These are phyloP conservation scores for Pestalotiopsis sp. DNA, from an alignment of 2,329 filamentous ascomycete species.

Conservation along the genomic window DNA sequence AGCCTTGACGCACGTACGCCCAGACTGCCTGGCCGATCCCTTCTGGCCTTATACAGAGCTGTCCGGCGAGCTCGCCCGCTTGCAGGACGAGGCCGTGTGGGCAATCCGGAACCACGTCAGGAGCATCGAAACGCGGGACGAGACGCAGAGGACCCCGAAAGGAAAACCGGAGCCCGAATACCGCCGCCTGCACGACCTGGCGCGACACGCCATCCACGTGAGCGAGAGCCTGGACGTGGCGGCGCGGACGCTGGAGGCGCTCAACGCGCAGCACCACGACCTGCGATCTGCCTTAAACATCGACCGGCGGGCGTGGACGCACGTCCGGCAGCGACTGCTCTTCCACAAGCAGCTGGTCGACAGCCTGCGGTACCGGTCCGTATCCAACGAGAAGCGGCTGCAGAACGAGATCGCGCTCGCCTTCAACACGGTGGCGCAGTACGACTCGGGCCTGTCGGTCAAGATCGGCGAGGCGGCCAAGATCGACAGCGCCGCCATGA, in stretches of 20 bases:
- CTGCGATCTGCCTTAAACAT: neutral
- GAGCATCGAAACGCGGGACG: slow-evolving; percentile 22
- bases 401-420: slow-evolving; percentile 57
- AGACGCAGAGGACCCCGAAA: neutral
- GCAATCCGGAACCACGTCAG: slow-evolving; percentile 36
- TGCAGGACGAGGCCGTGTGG: slow-evolving; percentile 42
- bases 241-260: slow-evolving; percentile 30
- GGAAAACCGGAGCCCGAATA: slow-evolving; percentile 35
- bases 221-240: slow-evolving; percentile 42
- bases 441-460: slow-evolving; percentile 39
- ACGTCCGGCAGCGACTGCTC: slow-evolving; percentile 32
- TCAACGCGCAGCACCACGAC: slow-evolving; percentile 32
- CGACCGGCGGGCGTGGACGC: slow-evolving; percentile 4
- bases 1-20: neutral
- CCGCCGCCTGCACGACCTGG: slow-evolving; percentile 38
- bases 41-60: slow-evolving; percentile 39
- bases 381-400: slow-evolving; percentile 46
- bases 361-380: slow-evolving; percentile 36
- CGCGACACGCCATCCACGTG: slow-evolving; percentile 46
- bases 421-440: slow-evolving; percentile 45
- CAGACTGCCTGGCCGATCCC: slow-evolving; percentile 8
- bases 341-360: slow-evolving; percentile 34
- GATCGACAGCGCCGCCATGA: slow-evolving; percentile 53
- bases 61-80: slow-evolving; percentile 28
- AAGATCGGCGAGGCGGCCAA: slow-evolving; percentile 40